Percentiles rank a stretch among this genome's conserved stretches.
Evolutionary conservation across 2,329 filamentous ascomycete genomes (phyloP).

Genomic region (Dendryphion nanum): DNA sequence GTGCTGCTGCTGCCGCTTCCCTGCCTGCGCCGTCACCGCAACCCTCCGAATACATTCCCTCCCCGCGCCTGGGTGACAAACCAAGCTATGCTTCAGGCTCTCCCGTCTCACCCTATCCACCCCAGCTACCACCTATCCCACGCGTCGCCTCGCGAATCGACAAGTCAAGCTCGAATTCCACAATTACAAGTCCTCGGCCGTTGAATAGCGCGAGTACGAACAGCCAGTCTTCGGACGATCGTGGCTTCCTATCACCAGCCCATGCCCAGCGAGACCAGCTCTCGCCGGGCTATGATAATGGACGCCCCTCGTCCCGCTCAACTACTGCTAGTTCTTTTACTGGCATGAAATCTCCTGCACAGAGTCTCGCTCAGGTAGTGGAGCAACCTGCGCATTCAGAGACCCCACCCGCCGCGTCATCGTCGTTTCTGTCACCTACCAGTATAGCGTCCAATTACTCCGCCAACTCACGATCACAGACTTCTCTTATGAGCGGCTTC

Average conservation of each 20-base stretch:
- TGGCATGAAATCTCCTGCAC: constrained; percentile 28
- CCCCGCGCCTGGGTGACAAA: constrained; percentile 30
- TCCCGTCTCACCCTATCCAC: constrained; percentile 39
- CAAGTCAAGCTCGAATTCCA: constrained; percentile 13
- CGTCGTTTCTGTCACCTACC: constrained; percentile 21
- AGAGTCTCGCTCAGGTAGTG: constrained; percentile 23
- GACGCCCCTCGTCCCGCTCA: constrained; percentile 17
- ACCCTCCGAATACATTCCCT: constrained; percentile 26
- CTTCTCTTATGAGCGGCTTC: constrained; percentile 31
- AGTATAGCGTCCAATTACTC: constrained; percentile 25
- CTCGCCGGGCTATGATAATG: constrained; percentile 20
- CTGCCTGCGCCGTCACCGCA: constrained; percentile 25
- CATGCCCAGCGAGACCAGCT: constrained; percentile 15
- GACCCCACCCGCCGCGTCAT: constrained; percentile 14
- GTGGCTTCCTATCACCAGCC: constrained; percentile 18
- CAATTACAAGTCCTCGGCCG: constrained; percentile 10
- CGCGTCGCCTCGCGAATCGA: constrained; percentile 37
- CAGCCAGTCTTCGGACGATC: constrained; percentile 10
- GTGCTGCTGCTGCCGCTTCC: constrained; percentile 18
- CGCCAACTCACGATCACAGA: constrained; percentile 30
- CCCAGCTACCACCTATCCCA: constrained; percentile 40
- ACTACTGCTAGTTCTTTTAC: constrained; percentile 22
- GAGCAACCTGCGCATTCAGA: constrained; percentile 16
- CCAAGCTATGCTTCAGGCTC: constrained; percentile 29
- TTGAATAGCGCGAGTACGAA: constrained; percentile 9